Percentiles rank a stretch among this genome's conserved stretches.
phyloP scores from a whole-genome alignment of 2,329 filamentous ascomycete genomes.

The Sclerotinia glacialis region DNA sequence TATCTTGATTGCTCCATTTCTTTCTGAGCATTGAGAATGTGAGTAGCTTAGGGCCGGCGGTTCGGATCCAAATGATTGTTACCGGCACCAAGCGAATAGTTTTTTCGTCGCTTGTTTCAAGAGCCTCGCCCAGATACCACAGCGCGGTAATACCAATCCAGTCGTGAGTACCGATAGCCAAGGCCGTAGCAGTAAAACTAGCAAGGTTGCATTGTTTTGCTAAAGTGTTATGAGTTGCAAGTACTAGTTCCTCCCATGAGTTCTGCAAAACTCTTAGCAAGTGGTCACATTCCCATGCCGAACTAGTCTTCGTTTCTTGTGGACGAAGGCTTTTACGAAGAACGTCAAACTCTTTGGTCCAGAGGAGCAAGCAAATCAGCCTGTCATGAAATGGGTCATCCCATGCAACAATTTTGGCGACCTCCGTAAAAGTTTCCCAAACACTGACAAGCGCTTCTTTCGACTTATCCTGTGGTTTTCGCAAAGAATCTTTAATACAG shows the following conservation, averaged over 20 bases:
- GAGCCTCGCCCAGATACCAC: neutral
- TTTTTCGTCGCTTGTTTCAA: neutral
- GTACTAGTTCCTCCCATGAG: neutral
- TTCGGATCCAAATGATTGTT: slow-evolving; percentile 1
- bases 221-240: neutral
- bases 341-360: neutral
- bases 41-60: neutral
- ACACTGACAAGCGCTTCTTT: neutral
- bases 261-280: neutral
- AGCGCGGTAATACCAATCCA: neutral
- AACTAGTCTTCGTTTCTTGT: neutral
- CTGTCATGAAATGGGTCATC: slow-evolving; percentile 2
- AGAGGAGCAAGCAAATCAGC: slow-evolving; percentile 6
- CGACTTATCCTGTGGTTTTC: neutral
- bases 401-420: neutral
- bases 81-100: neutral
- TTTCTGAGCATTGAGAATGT: neutral
- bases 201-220: neutral
- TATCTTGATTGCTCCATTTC: neutral
- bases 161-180: neutral
- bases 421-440: neutral
- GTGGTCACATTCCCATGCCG: neutral
- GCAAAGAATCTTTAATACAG: neutral
- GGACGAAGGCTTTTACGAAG: neutral
- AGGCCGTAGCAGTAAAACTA: neutral